phyloP scores from a whole-genome alignment of 768 basidiomycete species.

The Clitopilus passeckerianus region DNA sequence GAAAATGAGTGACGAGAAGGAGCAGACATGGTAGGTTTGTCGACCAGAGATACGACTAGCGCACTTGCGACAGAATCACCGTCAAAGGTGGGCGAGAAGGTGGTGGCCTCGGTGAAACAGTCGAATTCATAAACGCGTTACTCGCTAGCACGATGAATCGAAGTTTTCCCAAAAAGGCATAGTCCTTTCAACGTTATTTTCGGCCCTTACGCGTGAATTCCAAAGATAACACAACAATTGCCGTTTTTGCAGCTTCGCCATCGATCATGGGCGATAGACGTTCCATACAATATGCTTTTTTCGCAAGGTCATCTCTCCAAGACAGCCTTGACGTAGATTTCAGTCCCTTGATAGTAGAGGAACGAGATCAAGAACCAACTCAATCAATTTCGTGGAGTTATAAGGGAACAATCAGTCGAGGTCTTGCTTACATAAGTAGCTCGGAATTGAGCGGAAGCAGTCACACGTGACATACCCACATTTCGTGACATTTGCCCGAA shows the following conservation, averaged over 20 bases:
- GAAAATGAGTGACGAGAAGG: not conserved
- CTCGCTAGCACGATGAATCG: not conserved
- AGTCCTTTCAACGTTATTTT: not conserved
- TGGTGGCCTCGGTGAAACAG: not conserved
- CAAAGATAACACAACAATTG: not conserved
- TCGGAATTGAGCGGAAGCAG: not conserved
- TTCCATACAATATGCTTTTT: not conserved
- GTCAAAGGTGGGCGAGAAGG: not conserved
- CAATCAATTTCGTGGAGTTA: not conserved
- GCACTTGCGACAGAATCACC: not conserved
- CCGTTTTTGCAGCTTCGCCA: not conserved
- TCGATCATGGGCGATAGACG: not conserved
- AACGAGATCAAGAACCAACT: not conserved
- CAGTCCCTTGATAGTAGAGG: not conserved
- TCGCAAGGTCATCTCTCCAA: not conserved
- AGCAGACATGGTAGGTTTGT: not conserved
- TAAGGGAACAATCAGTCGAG: not conserved
- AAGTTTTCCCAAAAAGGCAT: not conserved
- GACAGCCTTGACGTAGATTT: not conserved
- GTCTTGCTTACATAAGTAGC: not conserved
- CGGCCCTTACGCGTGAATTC: not conserved
- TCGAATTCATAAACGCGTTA: not conserved
- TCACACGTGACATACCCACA: slow-evolving; percentile 11
- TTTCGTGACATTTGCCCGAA: not conserved
- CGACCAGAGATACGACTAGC: not conserved